Percentiles rank a stretch among this genome's conserved stretches.
Evolutionary conservation across 2,329 filamentous ascomycete genomes (phyloP).

Genomic region (Claviceps monticola): DNA sequence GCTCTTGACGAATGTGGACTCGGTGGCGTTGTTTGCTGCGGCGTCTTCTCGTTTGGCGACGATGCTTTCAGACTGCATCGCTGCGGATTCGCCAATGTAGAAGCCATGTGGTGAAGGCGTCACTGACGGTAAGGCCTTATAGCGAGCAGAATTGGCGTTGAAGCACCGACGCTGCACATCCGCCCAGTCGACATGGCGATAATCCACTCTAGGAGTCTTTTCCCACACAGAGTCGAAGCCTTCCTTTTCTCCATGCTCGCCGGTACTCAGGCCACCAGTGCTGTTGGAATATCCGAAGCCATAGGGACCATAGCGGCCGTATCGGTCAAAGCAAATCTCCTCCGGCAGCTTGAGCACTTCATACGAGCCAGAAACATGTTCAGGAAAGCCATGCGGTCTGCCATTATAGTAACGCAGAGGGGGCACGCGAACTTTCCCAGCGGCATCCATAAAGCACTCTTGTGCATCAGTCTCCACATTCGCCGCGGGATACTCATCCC

Average conservation of each 20-base stretch:
- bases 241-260: slow-evolving; percentile 69
- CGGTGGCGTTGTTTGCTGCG: neutral
- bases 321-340: slow-evolving; percentile 87
- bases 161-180: slow-evolving; percentile 64
- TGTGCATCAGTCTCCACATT: slow-evolving; percentile 39
- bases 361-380: slow-evolving; percentile 77
- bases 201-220: slow-evolving; percentile 59
- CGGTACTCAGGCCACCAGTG: slow-evolving; percentile 71
- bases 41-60: neutral
- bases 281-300: slow-evolving; percentile 73
- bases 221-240: slow-evolving; percentile 72
- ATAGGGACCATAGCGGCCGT: slow-evolving; percentile 77
- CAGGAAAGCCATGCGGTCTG: slow-evolving; percentile 70
- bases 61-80: neutral
- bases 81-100: slow-evolving; percentile 21
- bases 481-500: slow-evolving; percentile 20
- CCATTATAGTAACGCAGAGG: slow-evolving; percentile 61
- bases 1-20: slow-evolving; percentile 1
- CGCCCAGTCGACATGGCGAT: slow-evolving; percentile 62
- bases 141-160: slow-evolving; percentile 55
- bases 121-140: slow-evolving; percentile 33
- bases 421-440: slow-evolving; percentile 53
- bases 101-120: slow-evolving; percentile 34
- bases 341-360: slow-evolving; percentile 64
- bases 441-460: slow-evolving; percentile 66